Conservation (phyloP, 306 rosid genomes). For the Ochetophila trinervis region DNA sequence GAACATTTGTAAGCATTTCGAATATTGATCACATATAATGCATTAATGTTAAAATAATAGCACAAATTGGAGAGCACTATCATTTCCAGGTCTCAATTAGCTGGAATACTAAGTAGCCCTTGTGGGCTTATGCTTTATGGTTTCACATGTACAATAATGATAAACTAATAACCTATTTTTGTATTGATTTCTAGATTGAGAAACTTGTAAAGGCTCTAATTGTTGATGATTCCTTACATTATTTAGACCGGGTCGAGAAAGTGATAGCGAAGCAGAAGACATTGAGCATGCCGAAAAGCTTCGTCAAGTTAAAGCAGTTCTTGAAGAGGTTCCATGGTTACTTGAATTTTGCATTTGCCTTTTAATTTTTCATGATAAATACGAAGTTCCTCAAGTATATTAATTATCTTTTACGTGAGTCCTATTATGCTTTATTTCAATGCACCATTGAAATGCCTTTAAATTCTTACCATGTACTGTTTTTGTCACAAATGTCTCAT, state of each 20-base stretch:
- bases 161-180: background rate
- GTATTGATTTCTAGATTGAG: conserved; percentile 13
- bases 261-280: conserved; percentile 95
- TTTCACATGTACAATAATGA: too few species aligned
- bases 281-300: conserved; percentile 97
- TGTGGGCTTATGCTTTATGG: too few species aligned
- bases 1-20: too few species aligned
- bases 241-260: conserved; percentile 74
- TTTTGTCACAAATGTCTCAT: conserved; percentile 24
- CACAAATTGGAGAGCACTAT: background rate
- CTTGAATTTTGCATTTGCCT: background rate
- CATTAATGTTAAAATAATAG: too few species aligned
- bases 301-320: conserved; percentile 98
- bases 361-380: background rate
- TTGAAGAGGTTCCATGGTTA: conserved; percentile 72
- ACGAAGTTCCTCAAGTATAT: background rate
- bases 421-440: background rate
- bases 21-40: too few species aligned
- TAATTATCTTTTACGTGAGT: background rate
- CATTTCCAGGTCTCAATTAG: conserved; percentile 3
- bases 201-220: conserved; percentile 21
- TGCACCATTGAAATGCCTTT: background rate
- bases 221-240: conserved; percentile 25
- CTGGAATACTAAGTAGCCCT: conserved; percentile 1
- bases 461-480: conserved; percentile 28